Conservation (phyloP, 345 rosid genomes). For the Microcos paniculata region DNA sequence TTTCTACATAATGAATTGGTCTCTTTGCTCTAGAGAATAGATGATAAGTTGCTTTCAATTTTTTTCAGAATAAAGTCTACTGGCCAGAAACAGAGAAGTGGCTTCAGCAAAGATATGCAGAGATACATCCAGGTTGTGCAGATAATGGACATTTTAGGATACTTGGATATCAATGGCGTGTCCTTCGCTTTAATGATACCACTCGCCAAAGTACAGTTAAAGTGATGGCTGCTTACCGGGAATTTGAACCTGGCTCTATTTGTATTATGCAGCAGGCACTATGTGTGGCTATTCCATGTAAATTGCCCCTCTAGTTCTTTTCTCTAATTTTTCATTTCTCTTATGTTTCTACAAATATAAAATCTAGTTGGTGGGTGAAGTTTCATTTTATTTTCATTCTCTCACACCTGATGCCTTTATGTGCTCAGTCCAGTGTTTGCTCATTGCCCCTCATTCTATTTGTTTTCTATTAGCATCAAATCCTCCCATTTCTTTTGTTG, state of each 20-base stretch:
- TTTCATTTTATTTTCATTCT: not conserved
- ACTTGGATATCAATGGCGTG: slow-evolving; percentile 88
- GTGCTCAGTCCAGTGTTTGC: not conserved
- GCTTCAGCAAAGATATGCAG: slow-evolving; percentile 62
- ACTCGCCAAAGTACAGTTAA: slow-evolving; percentile 90
- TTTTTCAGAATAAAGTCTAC: slow-evolving; percentile 47
- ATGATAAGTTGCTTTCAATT: not conserved
- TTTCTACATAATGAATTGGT: not conserved
- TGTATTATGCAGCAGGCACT: slow-evolving; percentile 77
- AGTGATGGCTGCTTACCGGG: slow-evolving; percentile 70
- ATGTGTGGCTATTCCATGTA: slow-evolving; percentile 91
- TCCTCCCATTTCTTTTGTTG: not conserved
- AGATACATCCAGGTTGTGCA: slow-evolving; percentile 34
- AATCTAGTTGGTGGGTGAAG: not conserved
- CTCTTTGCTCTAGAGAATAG: not conserved
- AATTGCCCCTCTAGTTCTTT: slow-evolving; percentile 12
- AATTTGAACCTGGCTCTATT: slow-evolving; percentile 47
- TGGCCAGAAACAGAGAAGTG: slow-evolving; percentile 80
- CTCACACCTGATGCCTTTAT: not conserved
- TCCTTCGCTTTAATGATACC: slow-evolving; percentile 71
- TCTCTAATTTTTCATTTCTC: not conserved
- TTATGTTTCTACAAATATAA: not conserved
- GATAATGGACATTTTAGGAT: slow-evolving; percentile 42
- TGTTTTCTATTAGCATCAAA: not conserved
- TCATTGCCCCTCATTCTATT: not conserved